Base-by-base conservation (phyloP, 2,329 filamentous ascomycete species). In the Mariannaea elegans region DNA sequence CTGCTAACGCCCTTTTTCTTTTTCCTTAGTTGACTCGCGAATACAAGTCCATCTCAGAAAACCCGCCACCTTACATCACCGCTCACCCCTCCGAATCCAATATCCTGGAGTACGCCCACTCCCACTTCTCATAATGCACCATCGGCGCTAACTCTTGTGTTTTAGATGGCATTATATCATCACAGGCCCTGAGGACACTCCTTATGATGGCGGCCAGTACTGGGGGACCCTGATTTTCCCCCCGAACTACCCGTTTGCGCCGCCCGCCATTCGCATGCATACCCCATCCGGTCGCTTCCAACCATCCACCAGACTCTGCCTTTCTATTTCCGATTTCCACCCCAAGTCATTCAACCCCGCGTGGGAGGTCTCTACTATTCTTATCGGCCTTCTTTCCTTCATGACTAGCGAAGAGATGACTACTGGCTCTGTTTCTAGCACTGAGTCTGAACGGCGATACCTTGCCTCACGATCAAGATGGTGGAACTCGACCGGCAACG, bases 321-420 rank as follows among this genome's bases (percentile, higher is more conserved):
- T 99, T 46, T 96, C 92, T 73, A 99, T 99, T 72, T 94, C 90
- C 70, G 95, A 99, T 75, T 99, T 98, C 79, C 95, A 99, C 75
- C 95, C 95, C 4, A 97, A 97, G 77, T 94, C 91, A 24, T 99
- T 98, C 82, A 99, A 99, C 75, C 95, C 95, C 2, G 94, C 95
- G 1, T 99, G 95, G 95, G 94, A 97, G 73, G 95, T 99, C 7
- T 94, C 91, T 54, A 99, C 95, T 1, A 99, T 99, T 65, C 82
- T 99, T 14, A 96, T 97, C 55, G 95, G 95, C 9, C 85, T 99
- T 24, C 82, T 98, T 63, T 96, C 91, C 36, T 99, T 99, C 78
- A 99, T 99, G 95, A 98, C 94, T 2, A 93, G 92, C 66, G 94
- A 99, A 73, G 95, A 99, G 80, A 97, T 98, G 91, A 99, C 95